Conservation (phyloP, 306 rosid genomes). For the Cucumis melo region DNA sequence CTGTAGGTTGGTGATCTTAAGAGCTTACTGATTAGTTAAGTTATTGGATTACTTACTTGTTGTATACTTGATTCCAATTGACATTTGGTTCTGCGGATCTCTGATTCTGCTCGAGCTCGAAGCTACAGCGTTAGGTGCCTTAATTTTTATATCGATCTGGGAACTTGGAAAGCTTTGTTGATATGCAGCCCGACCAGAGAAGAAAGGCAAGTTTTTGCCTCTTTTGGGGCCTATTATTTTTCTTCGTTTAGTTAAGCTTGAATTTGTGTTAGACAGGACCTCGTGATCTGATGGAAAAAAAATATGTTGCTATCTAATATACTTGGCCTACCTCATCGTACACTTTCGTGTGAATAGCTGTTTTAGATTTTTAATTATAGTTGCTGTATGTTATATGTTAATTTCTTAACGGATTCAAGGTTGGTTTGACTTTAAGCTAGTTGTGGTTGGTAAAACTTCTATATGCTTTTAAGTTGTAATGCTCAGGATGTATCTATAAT, state of each 20-base stretch:
- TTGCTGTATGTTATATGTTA: background rate
- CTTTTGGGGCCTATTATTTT: background rate
- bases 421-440: background rate
- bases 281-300: background rate
- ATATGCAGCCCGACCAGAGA: conserved; percentile 80
- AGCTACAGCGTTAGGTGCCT: conserved; percentile 29
- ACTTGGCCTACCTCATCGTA: background rate
- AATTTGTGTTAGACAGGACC: background rate
- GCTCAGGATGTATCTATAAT: background rate
- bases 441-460: background rate
- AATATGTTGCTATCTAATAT: background rate
- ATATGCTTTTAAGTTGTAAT: background rate
- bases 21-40: conserved; percentile 11
- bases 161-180: conserved; percentile 33
- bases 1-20: conserved; percentile 15
- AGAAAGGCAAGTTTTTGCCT: conserved; percentile 58
- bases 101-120: conserved; percentile 17
- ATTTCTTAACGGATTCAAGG: background rate
- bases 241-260: background rate
- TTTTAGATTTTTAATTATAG: background rate
- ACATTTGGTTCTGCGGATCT: conserved; percentile 17
- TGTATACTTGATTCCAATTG: conserved; percentile 22
- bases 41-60: conserved; percentile 20
- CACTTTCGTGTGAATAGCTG: background rate
- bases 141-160: conserved; percentile 16